Base-by-base conservation (phyloP, 2,329 filamentous ascomycete species). In the Penicillium thymicola region DNA sequence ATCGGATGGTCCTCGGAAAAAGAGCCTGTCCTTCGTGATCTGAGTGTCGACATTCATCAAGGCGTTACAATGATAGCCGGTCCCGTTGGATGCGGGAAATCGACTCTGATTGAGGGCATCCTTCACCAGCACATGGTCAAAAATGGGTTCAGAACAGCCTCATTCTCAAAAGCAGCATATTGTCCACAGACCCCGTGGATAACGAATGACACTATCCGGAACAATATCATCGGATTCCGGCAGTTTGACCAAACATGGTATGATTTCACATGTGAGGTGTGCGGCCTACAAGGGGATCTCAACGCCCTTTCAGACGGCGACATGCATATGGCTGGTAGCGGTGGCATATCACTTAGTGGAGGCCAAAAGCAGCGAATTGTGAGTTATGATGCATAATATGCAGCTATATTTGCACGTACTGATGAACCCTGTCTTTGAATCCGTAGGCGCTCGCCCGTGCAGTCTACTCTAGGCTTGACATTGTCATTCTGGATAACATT, bases 181-280 rank as follows among this genome's bases (percentile, higher is more conserved):
- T 95, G 90, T 60, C 90, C 90, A 0, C 91, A 95, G 70, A 92
- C 92, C 67, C 89, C 90, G 0, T 95, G 91, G 91, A 94, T 95
- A 51, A 90, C 94, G 70, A 95, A 95, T 67, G 82, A 89, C 0
- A 89, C 86, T 0, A 82, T 95, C 8, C 84, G 84, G 59, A 84
- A 92, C 36, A 95, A 95, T 67, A 93, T 95, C 55, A 75, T 89
- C 0, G 95, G 95, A 67, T 90, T 90, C 11, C 90, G 89, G 18
- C 54, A 55, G 32, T 63, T 59, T n/a, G 59, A 67, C n/a, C 32
- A 57, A 23, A 45, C 49, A n/a, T 64, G 61, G 54, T 69, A 67
- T 28, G 23, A 54, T 5, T 48, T 56, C 6, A 57, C 67, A 11
- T 18, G 67, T 4, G 46, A 52, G 5, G 57, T 54, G 3, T 69